A percentile compares a stretch with the other conserved stretches of the same genome.
These are phyloP conservation scores for Penicillium pancosmium DNA, from an alignment of 495 filamentous ascomycete species.

Conservation along the genomic window DNA sequence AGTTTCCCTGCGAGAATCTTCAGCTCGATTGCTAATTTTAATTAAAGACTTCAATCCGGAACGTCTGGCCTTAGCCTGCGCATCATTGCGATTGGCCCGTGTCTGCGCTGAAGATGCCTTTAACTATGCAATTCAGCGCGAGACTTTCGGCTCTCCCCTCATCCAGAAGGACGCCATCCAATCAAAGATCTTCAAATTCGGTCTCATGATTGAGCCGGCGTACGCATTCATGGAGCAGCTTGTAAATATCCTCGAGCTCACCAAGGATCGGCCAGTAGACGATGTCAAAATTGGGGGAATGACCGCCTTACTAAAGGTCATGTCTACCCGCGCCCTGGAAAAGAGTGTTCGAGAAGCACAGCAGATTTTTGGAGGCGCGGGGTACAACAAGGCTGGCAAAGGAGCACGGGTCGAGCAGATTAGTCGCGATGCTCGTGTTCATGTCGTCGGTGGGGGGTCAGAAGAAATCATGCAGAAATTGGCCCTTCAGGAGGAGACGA, in stretches of 20 bases:
- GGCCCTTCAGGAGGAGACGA: conserved; percentile 49
- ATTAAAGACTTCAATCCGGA: conserved; percentile 51
- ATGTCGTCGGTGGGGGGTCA: conserved; percentile 60
- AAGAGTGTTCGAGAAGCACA: conserved; percentile 61
- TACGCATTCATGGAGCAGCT: conserved; percentile 54
- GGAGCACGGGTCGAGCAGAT: conserved; percentile 59
- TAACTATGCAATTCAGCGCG: conserved; percentile 49
- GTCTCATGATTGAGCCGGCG: conserved; percentile 51
- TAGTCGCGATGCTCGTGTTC: conserved; percentile 57
- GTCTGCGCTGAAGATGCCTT: conserved; percentile 53
- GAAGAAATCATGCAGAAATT: conserved; percentile 57
- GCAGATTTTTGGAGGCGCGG: conserved; percentile 62
- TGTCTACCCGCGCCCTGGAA: conserved; percentile 57
- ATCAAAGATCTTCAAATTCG: conserved; percentile 52
- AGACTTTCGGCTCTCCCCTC: conserved; percentile 54
- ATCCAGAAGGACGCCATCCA: conserved; percentile 51
- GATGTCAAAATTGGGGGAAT: conserved; percentile 51
- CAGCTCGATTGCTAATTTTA: background rate
- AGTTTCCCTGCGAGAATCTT: background rate
- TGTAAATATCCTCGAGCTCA: conserved; percentile 47
- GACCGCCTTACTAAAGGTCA: conserved; percentile 55
- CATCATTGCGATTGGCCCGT: conserved; percentile 46
- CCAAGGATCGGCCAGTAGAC: conserved; percentile 35
- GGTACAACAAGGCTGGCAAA: conserved; percentile 55
- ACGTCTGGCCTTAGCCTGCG: conserved; percentile 44